phyloP scores from a whole-genome alignment of 83 land plant genomes.

The Thuja plicata region DNA sequence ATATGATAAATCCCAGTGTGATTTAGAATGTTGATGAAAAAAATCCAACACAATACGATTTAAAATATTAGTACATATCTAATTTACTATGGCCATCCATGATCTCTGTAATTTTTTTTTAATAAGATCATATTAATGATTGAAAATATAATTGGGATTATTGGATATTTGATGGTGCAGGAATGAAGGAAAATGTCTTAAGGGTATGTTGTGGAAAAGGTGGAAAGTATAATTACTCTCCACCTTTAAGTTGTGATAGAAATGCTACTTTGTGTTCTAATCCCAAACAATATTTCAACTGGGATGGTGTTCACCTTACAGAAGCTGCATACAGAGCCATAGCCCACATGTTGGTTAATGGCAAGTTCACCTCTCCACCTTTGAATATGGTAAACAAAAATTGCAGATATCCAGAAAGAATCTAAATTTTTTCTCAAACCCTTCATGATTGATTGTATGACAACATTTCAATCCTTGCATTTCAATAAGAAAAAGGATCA shows the following conservation, averaged over 20 bases:
- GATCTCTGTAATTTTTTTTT: not conserved
- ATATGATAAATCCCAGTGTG: too few species aligned
- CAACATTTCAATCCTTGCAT: too few species aligned
- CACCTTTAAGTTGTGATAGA: not conserved
- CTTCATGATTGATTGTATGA: too few species aligned
- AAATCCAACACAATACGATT: too few species aligned
- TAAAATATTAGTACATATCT: too few species aligned
- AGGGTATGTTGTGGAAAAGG: not conserved
- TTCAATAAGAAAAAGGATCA: too few species aligned
- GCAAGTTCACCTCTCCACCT: not conserved
- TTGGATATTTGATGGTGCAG: not conserved
- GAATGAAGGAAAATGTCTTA: not conserved
- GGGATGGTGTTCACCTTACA: constrained; percentile 13
- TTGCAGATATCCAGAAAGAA: too few species aligned
- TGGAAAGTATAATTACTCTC: constrained; percentile 1
- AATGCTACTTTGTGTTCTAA: not conserved
- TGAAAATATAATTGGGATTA: not conserved
- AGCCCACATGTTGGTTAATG: not conserved
- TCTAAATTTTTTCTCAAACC: too few species aligned
- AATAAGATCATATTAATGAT: not conserved
- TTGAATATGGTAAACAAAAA: not conserved
- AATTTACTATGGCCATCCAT: not conserved
- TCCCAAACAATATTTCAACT: constrained; percentile 10
- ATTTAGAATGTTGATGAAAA: too few species aligned
- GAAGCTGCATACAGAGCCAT: not conserved